Conservation (phyloP, 2,329 filamentous ascomycete genomes). For the Aspergillus novofumigatus region DNA sequence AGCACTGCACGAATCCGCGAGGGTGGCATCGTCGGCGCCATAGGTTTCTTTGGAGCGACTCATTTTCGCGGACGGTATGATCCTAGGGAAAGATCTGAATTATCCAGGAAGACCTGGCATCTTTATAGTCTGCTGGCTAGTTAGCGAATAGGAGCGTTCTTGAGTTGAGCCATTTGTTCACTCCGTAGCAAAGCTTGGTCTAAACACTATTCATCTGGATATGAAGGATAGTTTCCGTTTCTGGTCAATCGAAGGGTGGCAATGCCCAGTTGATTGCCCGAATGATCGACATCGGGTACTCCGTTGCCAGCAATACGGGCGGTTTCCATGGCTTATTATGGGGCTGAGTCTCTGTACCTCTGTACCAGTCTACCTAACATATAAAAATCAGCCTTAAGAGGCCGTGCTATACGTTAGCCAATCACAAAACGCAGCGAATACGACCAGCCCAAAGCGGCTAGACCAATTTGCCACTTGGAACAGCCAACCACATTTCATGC, state of each 20-base stretch:
- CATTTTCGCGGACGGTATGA: background rate
- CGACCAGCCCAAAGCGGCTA: background rate
- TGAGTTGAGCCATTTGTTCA: background rate
- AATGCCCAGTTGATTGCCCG: background rate
- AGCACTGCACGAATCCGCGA: background rate
- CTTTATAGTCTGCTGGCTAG: conserved; percentile 1
- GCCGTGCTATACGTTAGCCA: background rate
- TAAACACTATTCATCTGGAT: background rate
- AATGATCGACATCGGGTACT: background rate
- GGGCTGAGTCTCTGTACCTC: background rate
- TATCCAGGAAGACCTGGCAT: background rate
- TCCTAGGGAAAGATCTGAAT: background rate
- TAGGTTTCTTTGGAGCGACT: background rate
- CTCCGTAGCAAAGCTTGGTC: background rate
- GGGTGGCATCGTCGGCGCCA: background rate
- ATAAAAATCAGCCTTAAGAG: too few species aligned
- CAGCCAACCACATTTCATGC: background rate
- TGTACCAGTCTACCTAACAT: too few species aligned
- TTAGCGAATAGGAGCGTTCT: background rate
- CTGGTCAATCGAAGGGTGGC: background rate
- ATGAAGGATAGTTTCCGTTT: background rate
- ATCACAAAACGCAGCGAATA: background rate
- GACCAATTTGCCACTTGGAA: background rate
- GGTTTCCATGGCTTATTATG: background rate
- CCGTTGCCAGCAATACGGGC: background rate